Evolutionary conservation across 208 protist species (phyloP).

Genomic region (Jaenimonas drosophilae): DNA sequence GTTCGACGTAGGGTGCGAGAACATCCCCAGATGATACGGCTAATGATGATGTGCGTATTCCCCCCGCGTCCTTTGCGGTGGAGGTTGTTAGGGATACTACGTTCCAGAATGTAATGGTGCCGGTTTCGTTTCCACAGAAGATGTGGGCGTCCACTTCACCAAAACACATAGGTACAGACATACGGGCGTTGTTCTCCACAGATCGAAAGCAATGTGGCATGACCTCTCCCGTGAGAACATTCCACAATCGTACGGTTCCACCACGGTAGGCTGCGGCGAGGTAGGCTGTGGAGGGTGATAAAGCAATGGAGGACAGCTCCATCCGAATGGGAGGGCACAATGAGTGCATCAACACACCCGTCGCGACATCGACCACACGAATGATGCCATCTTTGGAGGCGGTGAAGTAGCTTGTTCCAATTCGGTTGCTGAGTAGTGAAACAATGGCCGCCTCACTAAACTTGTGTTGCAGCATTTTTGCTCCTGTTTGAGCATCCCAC

Average conservation of each 20-base stretch:
- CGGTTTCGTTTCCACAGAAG: slow-evolving; percentile 56
- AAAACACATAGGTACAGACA: slow-evolving; percentile 36
- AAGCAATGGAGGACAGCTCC: slow-evolving; percentile 55
- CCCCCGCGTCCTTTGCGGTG: too few species aligned
- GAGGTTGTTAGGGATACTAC: slow-evolving; percentile 7
- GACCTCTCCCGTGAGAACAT: slow-evolving; percentile 46
- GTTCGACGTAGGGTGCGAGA: too few species aligned
- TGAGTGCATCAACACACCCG: slow-evolving; percentile 52
- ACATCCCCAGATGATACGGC: too few species aligned
- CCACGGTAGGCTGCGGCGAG: slow-evolving; percentile 64
- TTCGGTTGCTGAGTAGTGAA: slow-evolving; percentile 43
- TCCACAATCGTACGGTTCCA: slow-evolving; percentile 66
- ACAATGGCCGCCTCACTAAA: slow-evolving; percentile 57
- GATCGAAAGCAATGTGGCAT: slow-evolving; percentile 42
- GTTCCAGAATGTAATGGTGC: slow-evolving; percentile 68
- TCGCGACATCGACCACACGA: slow-evolving; percentile 65
- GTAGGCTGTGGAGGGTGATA: slow-evolving; percentile 65
- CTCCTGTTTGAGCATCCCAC: slow-evolving; percentile 53
- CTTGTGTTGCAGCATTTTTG: slow-evolving; percentile 51
- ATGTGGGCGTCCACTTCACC: slow-evolving; percentile 44
- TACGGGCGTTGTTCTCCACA: slow-evolving; percentile 48
- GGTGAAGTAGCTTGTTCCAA: slow-evolving; percentile 67
- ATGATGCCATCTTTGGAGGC: slow-evolving; percentile 65
- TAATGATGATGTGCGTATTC: too few species aligned
- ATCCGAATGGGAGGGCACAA: slow-evolving; percentile 48